These are phyloP conservation scores for Rutidosis leptorrhynchoides DNA, from an alignment of 129 eudicot genomes.

Conservation along the genomic window DNA sequence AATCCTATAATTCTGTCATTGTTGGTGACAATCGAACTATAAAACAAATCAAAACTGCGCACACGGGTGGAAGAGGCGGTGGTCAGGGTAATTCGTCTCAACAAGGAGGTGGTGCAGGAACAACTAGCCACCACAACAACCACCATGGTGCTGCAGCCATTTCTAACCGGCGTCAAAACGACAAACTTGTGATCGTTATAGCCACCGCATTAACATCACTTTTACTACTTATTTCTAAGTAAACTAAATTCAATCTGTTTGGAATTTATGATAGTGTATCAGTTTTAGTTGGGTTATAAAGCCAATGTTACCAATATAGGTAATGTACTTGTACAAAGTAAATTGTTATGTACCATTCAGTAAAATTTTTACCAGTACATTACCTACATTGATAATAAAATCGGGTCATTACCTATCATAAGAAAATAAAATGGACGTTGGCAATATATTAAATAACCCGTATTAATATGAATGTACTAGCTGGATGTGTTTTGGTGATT, in stretches of 20 bases:
- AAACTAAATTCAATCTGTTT: background rate
- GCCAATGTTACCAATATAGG: too few relatives aligned
- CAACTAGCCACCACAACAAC: constrained; percentile 15
- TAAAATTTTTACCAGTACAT: too few relatives aligned
- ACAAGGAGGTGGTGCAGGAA: constrained; percentile 24
- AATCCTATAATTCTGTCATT: background rate
- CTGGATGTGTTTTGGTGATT: too few relatives aligned
- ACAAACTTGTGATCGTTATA: background rate
- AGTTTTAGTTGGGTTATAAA: too few relatives aligned
- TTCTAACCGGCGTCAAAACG: background rate
- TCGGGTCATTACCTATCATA: too few relatives aligned
- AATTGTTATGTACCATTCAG: too few relatives aligned
- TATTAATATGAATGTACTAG: too few relatives aligned
- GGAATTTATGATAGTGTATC: background rate
- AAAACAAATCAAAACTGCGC: constrained; percentile 21
- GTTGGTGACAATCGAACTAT: background rate
- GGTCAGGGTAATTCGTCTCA: constrained; percentile 16
- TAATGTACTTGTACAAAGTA: too few relatives aligned
- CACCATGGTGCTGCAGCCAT: constrained; percentile 6
- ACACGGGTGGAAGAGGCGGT: constrained; percentile 23
- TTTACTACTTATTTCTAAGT: constrained; percentile 8
- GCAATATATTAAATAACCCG: too few relatives aligned
- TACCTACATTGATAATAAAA: too few relatives aligned
- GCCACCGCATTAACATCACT: background rate
- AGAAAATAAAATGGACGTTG: too few relatives aligned